Percentiles rank a stretch among this genome's conserved stretches.
phyloP scores from a whole-genome alignment of 768 basidiomycete species.

The Phlebiopsis gigantea region DNA sequence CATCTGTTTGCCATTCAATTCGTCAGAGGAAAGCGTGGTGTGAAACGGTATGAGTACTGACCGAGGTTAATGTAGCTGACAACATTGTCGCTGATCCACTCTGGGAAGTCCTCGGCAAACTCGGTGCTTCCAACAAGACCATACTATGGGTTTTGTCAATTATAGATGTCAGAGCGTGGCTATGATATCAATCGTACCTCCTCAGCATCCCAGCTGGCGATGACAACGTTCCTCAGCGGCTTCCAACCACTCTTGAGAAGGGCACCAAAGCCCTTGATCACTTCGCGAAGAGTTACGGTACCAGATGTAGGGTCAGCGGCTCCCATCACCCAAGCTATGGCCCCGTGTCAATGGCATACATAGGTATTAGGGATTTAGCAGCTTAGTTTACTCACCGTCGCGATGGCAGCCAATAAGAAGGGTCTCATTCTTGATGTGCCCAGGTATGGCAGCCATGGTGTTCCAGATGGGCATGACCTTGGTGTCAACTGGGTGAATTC shows the following conservation, averaged over 20 bases:
- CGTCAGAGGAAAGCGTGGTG: neutral
- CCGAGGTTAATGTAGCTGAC: slow-evolving; percentile 87
- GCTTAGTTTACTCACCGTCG: slow-evolving; percentile 47
- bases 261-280: slow-evolving; percentile 68
- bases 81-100: slow-evolving; percentile 73
- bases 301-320: slow-evolving; percentile 78
- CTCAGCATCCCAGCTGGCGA: slow-evolving; percentile 82
- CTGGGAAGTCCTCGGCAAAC: slow-evolving; percentile 87
- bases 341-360: neutral
- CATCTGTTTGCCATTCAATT: too few relatives aligned
- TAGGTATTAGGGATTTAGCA: neutral
- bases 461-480: slow-evolving; percentile 91
- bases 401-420: slow-evolving; percentile 86
- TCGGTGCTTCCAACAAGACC: slow-evolving; percentile 86
- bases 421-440: slow-evolving; percentile 78
- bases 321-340: slow-evolving; percentile 66
- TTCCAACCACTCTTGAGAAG: slow-evolving; percentile 75
- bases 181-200: slow-evolving; percentile 31
- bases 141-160: slow-evolving; percentile 29
- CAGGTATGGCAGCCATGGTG: slow-evolving; percentile 75
- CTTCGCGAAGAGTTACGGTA: slow-evolving; percentile 72
- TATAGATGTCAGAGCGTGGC: neutral
- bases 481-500: slow-evolving; percentile 57
- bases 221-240: slow-evolving; percentile 70
- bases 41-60: slow-evolving; percentile 16